Evolutionary conservation across 768 basidiomycete species (phyloP), one percentile per base, ranked within the genome.

Genomic region (Leccinum incarnatum): DNA sequence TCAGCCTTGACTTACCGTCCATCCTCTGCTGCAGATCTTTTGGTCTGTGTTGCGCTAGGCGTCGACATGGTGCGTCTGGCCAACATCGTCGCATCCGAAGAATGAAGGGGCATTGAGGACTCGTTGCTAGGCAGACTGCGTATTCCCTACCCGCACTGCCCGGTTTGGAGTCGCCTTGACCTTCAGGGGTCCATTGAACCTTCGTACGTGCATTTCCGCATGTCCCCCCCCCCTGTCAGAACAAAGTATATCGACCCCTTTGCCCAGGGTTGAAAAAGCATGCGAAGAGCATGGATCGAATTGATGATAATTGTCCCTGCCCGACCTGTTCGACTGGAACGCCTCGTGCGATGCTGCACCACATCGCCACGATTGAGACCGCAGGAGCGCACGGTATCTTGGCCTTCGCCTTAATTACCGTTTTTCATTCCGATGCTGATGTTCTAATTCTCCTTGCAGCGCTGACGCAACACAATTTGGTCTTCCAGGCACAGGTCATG

Each of bases 101-200:
- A 9, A 60, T 7, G 61, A 17, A 50, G 17, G 30, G 51, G 53
- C 32, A 17, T 32, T 56, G 19, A 54, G 10, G 17, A 34, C n/a
- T 34, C 12, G 15, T 51, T 55, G 19, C 54, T 59, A 92, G 91
- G 93, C 93, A 0, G 93, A 96, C 69, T 96, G 93, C 62, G 93
- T 96, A 11, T 95, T 94, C 66, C 94, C 93, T 32, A 96, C 93
- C 2, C 83, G 94, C 58, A 95, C 94, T 1, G 94, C 93, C 37
- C 83, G 93, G 29, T 95, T 95, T 71, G 93, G 93, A 2, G 88
- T 95, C 15, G 93, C 94, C 5, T 72, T 96, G 58, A 95, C 94
- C 10, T 84, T 85, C 66, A 79, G 75, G 4, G 93, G 93, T 0
- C 92, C 92, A 5, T 66, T 96, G 17, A 95, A 95, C 72, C 81